Percentiles rank a stretch among this genome's conserved stretches.
phyloP scores from a whole-genome alignment of 768 basidiomycete genomes.

The Lentinula sp. region DNA sequence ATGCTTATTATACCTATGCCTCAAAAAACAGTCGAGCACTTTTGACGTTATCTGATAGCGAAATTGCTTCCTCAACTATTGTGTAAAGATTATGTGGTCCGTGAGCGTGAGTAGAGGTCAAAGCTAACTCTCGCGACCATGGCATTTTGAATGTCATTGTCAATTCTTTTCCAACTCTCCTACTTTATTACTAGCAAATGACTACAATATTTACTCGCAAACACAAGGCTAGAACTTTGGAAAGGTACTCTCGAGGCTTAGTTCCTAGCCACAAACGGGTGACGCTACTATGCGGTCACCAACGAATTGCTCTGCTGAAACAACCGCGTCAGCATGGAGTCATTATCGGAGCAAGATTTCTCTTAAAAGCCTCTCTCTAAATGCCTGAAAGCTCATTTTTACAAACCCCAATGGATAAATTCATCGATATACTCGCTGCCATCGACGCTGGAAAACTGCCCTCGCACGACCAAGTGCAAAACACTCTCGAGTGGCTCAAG shows the following conservation, averaged over 20 bases:
- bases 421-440: constrained; percentile 58
- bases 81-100: too few species aligned
- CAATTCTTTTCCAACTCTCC: too few species aligned
- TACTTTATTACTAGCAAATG: too few species aligned
- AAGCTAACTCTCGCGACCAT: neutral
- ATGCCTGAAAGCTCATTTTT: neutral
- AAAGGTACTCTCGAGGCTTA: too few species aligned
- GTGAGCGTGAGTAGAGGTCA: neutral
- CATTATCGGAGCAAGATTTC: neutral
- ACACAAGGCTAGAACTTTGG: too few species aligned
- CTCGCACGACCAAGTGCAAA: constrained; percentile 48
- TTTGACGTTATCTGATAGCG: too few species aligned
- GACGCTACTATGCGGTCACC: constrained; percentile 4
- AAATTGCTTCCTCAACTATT: too few species aligned
- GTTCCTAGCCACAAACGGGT: neutral
- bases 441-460: constrained; percentile 69
- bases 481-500: constrained; percentile 50
- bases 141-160: neutral
- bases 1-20: too few species aligned
- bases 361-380: neutral
- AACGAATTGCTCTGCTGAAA: neutral
- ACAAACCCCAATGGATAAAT: constrained; percentile 49
- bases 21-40: too few species aligned
- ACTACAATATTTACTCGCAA: too few species aligned
- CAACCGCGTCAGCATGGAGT: neutral